Percentiles rank a stretch among this genome's conserved stretches.
Conservation (phyloP, 805 yeast genomes). For the Yarrowia phangngaensis region DNA sequence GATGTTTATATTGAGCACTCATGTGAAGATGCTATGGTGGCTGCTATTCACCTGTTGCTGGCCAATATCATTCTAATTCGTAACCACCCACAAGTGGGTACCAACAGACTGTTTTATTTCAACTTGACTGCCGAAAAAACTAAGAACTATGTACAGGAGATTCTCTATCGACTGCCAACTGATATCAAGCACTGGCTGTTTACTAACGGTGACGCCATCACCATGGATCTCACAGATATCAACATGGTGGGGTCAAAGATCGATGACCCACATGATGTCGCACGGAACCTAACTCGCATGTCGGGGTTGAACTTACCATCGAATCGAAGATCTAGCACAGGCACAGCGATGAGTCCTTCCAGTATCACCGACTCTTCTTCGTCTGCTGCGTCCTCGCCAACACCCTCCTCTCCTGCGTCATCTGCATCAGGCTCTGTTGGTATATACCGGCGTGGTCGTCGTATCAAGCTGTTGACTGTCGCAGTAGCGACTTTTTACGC, state of each 20-base stretch:
- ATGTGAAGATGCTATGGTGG: slow-evolving; percentile 18
- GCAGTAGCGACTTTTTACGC: slow-evolving; percentile 22
- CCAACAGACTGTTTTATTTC: slow-evolving; percentile 15
- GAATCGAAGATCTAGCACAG: no score
- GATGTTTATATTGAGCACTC: slow-evolving; percentile 10
- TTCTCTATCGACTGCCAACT: slow-evolving; percentile 9
- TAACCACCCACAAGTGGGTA: slow-evolving; percentile 9
- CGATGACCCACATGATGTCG: slow-evolving; percentile 1
- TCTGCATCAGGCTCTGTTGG: slow-evolving; percentile 4
- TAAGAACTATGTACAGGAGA: slow-evolving; percentile 10
- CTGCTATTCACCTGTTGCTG: slow-evolving; percentile 9
- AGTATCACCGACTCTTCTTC: slow-evolving; percentile 11
- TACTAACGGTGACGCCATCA: slow-evolving; percentile 12
- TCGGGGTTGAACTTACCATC: neutral
- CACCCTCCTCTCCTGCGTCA: slow-evolving; percentile 8
- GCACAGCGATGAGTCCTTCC: slow-evolving; percentile 23
- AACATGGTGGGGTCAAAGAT: slow-evolving; percentile 22
- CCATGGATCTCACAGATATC: slow-evolving; percentile 14
- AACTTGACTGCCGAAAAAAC: slow-evolving; percentile 10
- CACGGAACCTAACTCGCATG: neutral
- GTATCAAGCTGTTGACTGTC: slow-evolving; percentile 18
- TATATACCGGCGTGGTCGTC: slow-evolving; percentile 19
- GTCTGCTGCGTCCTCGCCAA: slow-evolving; percentile 1
- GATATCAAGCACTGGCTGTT: slow-evolving; percentile 26
- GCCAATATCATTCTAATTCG: slow-evolving; percentile 23